Evolutionary conservation across 768 basidiomycete species (phyloP), one percentile per base, ranked within the genome.

Genomic region (Artomyces pyxidatus): DNA sequence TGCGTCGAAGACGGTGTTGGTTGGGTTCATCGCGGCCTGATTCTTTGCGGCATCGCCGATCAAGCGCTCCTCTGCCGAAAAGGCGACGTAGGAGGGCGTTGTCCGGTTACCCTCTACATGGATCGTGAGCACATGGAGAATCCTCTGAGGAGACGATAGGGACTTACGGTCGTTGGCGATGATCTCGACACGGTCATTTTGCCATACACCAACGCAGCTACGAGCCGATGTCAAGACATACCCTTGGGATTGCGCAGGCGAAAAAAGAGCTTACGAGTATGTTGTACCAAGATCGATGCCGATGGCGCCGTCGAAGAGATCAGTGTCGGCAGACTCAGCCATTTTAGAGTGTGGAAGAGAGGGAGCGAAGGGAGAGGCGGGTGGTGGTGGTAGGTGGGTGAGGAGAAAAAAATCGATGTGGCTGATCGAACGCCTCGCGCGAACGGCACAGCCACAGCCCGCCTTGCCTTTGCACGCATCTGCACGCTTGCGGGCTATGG

Each of bases 111-210:
- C 95, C 87, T 98, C 88, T 90, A 63, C 8, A 39, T 27, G 25
- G 14, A 41, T 16, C 16, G 26, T 53, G 37, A 37, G 45, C 40
- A 55, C 11, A 41, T 16, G 12, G 9, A 35, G 48, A 40, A 32
- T n/a, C 30, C 19, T 26, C n/a, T n/a, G n/a, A n/a, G n/a, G n/a
- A n/a, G n/a, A 43, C 9, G 47, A 46, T 49, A n/a, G 48, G 46
- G 42, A 75, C 88, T 69, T 59, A 90, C 87, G 90, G 78, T 93
- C 91, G 63, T 93, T 93, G 74, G 90, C 86, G 67, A 97, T 97
- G 76, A 97, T 97, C 71, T 98, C 94, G 62, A 98, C 94, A 63
- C 95, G 92, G 80, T 98, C 95, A 71, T 96, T 93, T 80, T 95
- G 91, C 94, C 94, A 97, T 63, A 98, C 93, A 75, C 92, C 95